Evolutionary conservation across 202 grass and related monocot genomes (phyloP).

Genomic region (Cymbopogon flexuosus): DNA sequence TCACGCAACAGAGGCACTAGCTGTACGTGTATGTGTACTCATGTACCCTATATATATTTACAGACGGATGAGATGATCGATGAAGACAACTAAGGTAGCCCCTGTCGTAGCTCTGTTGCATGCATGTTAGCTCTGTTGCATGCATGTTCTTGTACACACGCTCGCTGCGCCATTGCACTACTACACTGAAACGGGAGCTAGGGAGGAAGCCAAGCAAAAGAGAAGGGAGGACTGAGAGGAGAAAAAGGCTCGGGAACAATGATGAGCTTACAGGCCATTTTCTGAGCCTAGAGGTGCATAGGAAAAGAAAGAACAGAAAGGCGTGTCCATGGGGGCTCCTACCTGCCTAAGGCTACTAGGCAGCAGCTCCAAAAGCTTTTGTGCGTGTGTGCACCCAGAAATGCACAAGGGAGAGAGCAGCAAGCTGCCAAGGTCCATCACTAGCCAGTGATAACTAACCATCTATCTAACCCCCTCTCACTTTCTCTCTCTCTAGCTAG

Average conservation of each 20-base stretch:
- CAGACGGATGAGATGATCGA: not conserved
- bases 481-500: slow-evolving; percentile 12
- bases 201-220: not conserved
- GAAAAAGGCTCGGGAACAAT: slow-evolving; percentile 26
- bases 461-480: slow-evolving; percentile 40
- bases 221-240: not conserved
- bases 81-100: not conserved
- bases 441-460: slow-evolving; percentile 49
- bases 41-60: slow-evolving; percentile 12
- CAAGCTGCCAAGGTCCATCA: slow-evolving; percentile 30
- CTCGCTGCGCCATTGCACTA: not conserved
- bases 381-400: not conserved
- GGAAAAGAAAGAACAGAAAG: slow-evolving; percentile 73
- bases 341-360: not conserved
- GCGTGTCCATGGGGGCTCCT: slow-evolving; percentile 29
- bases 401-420: slow-evolving; percentile 1
- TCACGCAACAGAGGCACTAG: not conserved
- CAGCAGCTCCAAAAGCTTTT: not conserved
- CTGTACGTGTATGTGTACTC: slow-evolving; percentile 28
- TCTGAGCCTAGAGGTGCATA: slow-evolving; percentile 46
- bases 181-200: not conserved
- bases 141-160: slow-evolving; percentile 2
- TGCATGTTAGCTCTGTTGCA: slow-evolving; percentile 29
- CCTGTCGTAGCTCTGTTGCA: slow-evolving; percentile 25
- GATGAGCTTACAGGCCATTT: slow-evolving; percentile 42